Evolutionary conservation across 352 stramenopile species (phyloP).

Genomic region (Phytophthora pisi): DNA sequence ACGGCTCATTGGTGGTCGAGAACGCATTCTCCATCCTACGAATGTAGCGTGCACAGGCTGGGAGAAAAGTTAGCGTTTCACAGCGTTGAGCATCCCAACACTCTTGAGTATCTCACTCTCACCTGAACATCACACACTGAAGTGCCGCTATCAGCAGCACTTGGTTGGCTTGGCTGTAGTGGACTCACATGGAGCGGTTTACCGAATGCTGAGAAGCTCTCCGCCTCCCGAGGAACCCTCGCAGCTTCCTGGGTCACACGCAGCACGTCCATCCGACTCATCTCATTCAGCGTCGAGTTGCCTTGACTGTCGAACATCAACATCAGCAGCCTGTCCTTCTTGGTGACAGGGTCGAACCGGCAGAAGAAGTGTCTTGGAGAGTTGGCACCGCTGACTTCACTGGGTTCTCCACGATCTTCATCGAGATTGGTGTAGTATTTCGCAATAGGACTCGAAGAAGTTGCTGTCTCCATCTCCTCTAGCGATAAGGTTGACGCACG

Average conservation of each 20-base stretch:
- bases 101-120: neutral
- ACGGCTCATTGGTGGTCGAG: conserved; percentile 51
- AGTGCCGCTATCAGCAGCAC: neutral
- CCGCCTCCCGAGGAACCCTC: neutral
- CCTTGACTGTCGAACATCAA: conserved; percentile 42
- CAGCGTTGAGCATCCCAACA: neutral
- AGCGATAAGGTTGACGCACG: neutral
- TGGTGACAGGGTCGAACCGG: conserved; percentile 34
- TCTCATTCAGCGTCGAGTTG: conserved; percentile 39
- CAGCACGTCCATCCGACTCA: conserved; percentile 47
- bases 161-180: neutral
- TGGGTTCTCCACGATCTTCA: neutral
- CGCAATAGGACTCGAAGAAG: neutral
- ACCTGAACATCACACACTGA: neutral
- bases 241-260: conserved; percentile 49
- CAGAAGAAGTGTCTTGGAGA: conserved; percentile 21
- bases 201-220: neutral
- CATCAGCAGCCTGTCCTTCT: conserved; percentile 27
- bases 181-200: neutral
- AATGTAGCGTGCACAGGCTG: conserved; percentile 56
- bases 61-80: neutral
- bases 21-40: conserved; percentile 65
- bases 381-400: conserved; percentile 1
- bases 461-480: conserved; percentile 3
- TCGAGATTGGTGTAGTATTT: neutral